Evolutionary conservation across 352 stramenopile genomes (phyloP).

Genomic region (Pythium graminicola): DNA sequence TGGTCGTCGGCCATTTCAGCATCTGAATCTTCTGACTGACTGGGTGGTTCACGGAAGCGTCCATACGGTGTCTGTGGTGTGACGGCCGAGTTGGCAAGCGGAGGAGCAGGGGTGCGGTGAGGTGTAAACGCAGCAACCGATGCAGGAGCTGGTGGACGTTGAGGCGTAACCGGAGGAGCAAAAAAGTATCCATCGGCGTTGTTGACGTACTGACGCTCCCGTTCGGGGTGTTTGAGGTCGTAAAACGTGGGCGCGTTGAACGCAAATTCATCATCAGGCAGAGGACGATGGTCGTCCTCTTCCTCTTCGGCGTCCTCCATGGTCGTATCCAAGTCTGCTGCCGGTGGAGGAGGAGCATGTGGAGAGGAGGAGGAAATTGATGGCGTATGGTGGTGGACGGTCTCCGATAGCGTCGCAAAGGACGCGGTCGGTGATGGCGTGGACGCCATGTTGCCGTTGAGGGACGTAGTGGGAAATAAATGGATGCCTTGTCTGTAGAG

Average conservation of each 20-base stretch:
- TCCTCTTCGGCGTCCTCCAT: conserved; percentile 33
- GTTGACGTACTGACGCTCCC: conserved; percentile 75
- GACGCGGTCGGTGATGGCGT: not conserved
- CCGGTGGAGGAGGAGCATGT: not conserved
- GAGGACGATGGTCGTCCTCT: conserved; percentile 12
- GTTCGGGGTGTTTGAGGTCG: conserved; percentile 65
- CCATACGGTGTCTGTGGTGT: conserved; percentile 21
- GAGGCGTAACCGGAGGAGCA: conserved; percentile 6
- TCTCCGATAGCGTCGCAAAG: not conserved
- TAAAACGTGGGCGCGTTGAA: conserved; percentile 82
- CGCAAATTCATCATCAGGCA: conserved; percentile 53
- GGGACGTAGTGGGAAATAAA: not conserved
- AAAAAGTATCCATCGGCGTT: conserved; percentile 83
- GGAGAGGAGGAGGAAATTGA: not conserved
- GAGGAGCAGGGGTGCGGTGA: not conserved
- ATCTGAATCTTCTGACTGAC: conserved; percentile 25
- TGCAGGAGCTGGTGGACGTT: not conserved
- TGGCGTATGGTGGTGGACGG: conserved; percentile 10
- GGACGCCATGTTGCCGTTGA: conserved; percentile 2
- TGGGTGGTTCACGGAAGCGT: conserved; percentile 19
- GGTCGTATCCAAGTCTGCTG: conserved; percentile 22
- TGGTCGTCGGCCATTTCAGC: conserved; percentile 13
- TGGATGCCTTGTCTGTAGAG: conserved; percentile 4
- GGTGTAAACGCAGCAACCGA: not conserved
- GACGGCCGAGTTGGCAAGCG: conserved; percentile 1